Evolutionary conservation across 177 flowering plant genomes (phyloP), one percentile per base, ranked within the genome.

Genomic region (Vitis hybrid): DNA sequence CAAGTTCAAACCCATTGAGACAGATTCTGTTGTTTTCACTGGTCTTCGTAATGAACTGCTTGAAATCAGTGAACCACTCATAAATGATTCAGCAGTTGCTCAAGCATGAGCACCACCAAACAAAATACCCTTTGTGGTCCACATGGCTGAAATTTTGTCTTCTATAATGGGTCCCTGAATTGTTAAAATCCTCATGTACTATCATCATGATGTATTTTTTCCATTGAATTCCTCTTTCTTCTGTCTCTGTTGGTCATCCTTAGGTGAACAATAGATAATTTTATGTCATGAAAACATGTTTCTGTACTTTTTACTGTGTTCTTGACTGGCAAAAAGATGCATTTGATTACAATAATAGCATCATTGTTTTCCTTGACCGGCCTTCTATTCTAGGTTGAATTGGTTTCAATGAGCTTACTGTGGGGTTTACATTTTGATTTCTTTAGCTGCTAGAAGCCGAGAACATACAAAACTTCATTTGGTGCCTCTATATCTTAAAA

Each of bases 21-120:
- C 98, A 59, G 97, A 88, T 79, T 87, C 90, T 3, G 52, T 78
- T 13, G 87, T 87, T n/a, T 95, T 92, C 80, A 95, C 97, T 1
- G 98, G 98, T n/a, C 90, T 95, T 5, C 64, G 83, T 10, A 92
- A 90, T 71, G 97, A 91, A 62, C 89, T 93, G 11, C 99, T 95
- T 47, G 87, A 84, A 74, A 86, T 85, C 31, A 89, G 81, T 58
- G 97, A 91, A 74, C 96, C 96, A 3, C 88, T 95, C 62, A 75
- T 51, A 3, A 65, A 17, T 62, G 74, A 68, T 59, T 65, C 82
- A 19, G 58, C 72, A 56, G 78, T 61, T 67, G 71, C 73, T 73
- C 69, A 66, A 50, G 33, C 71, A 55, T 74, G 50, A 71, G 47
- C 59, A 28, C 44, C 15, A 28, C 19, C 3, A 3, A n/a, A 20